Evolutionary conservation across 345 rosid genomes (phyloP).

Genomic region (Syzygium grande): DNA sequence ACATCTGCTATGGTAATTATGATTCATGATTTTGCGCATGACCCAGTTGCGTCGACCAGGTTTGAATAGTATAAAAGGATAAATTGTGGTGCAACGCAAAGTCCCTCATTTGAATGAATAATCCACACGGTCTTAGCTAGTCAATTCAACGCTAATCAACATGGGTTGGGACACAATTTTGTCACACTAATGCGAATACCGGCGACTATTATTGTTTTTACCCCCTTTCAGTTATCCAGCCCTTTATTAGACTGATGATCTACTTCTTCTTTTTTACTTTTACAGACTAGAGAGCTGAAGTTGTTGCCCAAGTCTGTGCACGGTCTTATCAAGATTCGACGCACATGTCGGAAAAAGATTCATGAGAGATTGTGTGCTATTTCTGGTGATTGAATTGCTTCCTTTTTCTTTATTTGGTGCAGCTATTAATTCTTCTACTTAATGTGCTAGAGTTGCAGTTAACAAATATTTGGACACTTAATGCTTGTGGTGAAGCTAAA

Average conservation of each 20-base stretch:
- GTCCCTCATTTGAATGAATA: neutral
- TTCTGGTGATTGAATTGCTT: constrained; percentile 33
- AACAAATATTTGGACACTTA: neutral
- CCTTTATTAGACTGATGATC: neutral
- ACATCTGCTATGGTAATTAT: neutral
- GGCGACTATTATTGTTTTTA: too few relatives aligned
- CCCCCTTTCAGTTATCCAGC: neutral
- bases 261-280: neutral
- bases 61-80: neutral
- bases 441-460: neutral
- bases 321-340: constrained; percentile 48
- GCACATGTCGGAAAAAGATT: constrained; percentile 73
- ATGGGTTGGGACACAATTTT: neutral
- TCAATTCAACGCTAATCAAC: neutral
- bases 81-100: neutral
- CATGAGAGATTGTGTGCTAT: constrained; percentile 71
- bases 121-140: neutral
- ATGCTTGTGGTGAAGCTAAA: neutral
- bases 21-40: neutral
- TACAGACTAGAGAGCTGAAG: constrained; percentile 72
- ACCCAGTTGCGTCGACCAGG: neutral
- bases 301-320: constrained; percentile 54
- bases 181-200: neutral
- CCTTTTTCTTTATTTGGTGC: neutral
- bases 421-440: neutral